Base-by-base conservation (phyloP, 176 grass and related monocot genomes). In the Cocos nucifera region DNA sequence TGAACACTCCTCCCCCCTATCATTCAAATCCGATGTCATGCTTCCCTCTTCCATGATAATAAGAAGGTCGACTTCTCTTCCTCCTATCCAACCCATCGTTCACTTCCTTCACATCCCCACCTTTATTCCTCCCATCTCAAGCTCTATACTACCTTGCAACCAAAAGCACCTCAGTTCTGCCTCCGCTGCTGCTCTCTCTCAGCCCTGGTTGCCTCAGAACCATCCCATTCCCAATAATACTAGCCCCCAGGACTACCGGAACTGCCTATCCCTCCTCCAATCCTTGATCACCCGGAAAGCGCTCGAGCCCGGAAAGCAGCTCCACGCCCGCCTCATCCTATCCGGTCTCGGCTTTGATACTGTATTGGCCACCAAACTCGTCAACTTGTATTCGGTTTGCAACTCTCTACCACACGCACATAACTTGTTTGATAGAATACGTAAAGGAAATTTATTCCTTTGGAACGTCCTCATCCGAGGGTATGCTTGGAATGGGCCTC, bases 381-480 rank as follows among this genome's bases (percentile, higher is more conserved):
- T 82, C 3, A 75, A 85, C 4, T 59, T 89, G 0, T 95, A 88
- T 6, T 77, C 59, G 1, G 51, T 69, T 17, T 79, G 72, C 65
- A 58, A 77, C 51, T 66, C 64, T 32, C 48, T 88, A 4, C 15
- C 15, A 0, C 16, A 77, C 32, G 80, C 84, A 2, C 89, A 71
- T 16, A 28, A 5, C 17, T 57, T 94, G 81, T 94, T 94, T 44
- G 78, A 94, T 18, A 80, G 35, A 85, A 94, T 85, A 74, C 66
- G 69, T 21, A 81, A 74, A 19, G 19, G 72, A 7, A 89, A 85
- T 52, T 8, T 82, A n/a, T 95, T 89, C 54, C 27, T 80, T 16
- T 88, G 89, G 84, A 94, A 95, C 54, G 77, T 85, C 8, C 73
- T 95, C 23, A 85, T 89, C 62, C 79, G 85, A 12, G 75, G 69